Percentiles rank a stretch among this genome's conserved stretches.
phyloP scores from a whole-genome alignment of 805 yeast species.

The Zygotorulaspora chibaensis region DNA sequence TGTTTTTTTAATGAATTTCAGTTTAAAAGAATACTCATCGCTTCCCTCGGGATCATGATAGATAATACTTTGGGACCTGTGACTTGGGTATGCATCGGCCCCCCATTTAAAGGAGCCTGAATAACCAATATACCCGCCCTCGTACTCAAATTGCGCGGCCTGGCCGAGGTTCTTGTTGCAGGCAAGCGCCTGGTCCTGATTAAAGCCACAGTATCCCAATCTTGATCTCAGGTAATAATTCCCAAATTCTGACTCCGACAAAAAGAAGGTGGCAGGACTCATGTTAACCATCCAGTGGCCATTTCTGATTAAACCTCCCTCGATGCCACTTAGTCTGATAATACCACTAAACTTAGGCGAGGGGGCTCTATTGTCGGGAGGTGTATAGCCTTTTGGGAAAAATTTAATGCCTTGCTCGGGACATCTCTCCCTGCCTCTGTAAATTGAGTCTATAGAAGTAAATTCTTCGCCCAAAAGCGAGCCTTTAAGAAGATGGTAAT shows the following conservation, averaged over 20 bases:
- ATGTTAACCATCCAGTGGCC: slow-evolving; percentile 83
- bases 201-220: slow-evolving; percentile 67
- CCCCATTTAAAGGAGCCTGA: slow-evolving; percentile 65
- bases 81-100: slow-evolving; percentile 42
- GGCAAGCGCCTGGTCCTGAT: slow-evolving; percentile 26
- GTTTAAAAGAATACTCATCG: slow-evolving; percentile 36
- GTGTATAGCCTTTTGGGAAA: slow-evolving; percentile 57
- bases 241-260: slow-evolving; percentile 59
- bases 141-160: slow-evolving; percentile 55
- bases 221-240: slow-evolving; percentile 68
- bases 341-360: slow-evolving; percentile 27
- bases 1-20: slow-evolving; percentile 28
- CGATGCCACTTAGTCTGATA: slow-evolving; percentile 34
- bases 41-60: slow-evolving; percentile 33
- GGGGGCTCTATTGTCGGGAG: slow-evolving; percentile 17
- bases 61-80: slow-evolving; percentile 47
- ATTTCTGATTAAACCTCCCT: slow-evolving; percentile 64
- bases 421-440: slow-evolving; percentile 51
- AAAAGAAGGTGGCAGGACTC: slow-evolving; percentile 74
- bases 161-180: slow-evolving; percentile 35
- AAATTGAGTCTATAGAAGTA: slow-evolving; percentile 54
- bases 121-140: slow-evolving; percentile 47
- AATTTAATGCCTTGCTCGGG: slow-evolving; percentile 65
- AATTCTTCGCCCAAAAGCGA: slow-evolving; percentile 64
- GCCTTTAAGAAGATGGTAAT: slow-evolving; percentile 71